These are phyloP conservation scores for Parastagonospora nodorum DNA, from an alignment of 2,329 filamentous ascomycete species.

Conservation along the genomic window DNA sequence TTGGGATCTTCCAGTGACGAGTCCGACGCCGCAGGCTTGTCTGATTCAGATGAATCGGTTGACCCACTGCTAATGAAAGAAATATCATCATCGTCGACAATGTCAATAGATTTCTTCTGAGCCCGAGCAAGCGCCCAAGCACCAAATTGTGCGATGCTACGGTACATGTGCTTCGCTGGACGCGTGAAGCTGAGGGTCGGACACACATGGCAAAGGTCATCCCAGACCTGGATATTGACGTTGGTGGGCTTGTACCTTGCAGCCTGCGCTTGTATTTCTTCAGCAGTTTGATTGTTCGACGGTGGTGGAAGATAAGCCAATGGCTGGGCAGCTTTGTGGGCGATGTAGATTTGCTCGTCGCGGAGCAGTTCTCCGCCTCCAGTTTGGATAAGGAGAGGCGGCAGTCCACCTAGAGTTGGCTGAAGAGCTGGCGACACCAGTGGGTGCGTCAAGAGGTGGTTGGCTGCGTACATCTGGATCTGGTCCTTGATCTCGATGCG, in stretches of 20 bases:
- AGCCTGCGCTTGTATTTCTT: slow-evolving; percentile 66
- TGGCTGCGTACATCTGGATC: slow-evolving; percentile 86
- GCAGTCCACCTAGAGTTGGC: slow-evolving; percentile 85
- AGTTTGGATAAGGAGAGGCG: slow-evolving; percentile 82
- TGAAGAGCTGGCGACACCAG: slow-evolving; percentile 89
- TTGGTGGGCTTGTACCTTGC: slow-evolving; percentile 81
- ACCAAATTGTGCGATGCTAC: slow-evolving; percentile 88
- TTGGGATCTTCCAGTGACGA: slow-evolving; percentile 33
- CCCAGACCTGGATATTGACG: slow-evolving; percentile 95
- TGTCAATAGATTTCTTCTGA: slow-evolving; percentile 79
- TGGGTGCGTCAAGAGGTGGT: slow-evolving; percentile 82
- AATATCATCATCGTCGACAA: slow-evolving; percentile 76
- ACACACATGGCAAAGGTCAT: slow-evolving; percentile 89
- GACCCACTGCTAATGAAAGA: slow-evolving; percentile 71
- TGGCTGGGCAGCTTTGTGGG: slow-evolving; percentile 91
- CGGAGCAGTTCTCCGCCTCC: slow-evolving; percentile 88
- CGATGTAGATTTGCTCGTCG: slow-evolving; percentile 93
- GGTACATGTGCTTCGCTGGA: slow-evolving; percentile 96
- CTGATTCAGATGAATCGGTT: slow-evolving; percentile 17
- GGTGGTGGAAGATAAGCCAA: slow-evolving; percentile 69
- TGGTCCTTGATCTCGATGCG: slow-evolving; percentile 81
- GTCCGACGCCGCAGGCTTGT: slow-evolving; percentile 12
- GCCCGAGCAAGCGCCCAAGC: slow-evolving; percentile 87
- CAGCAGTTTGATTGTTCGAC: slow-evolving; percentile 50
- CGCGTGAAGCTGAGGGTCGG: slow-evolving; percentile 93